A percentile compares a stretch with the other conserved stretches of the same genome.
Conservation (phyloP, 225 moss, liverwort and hornwort genomes). For the Pseudoscleropodium purum region DNA sequence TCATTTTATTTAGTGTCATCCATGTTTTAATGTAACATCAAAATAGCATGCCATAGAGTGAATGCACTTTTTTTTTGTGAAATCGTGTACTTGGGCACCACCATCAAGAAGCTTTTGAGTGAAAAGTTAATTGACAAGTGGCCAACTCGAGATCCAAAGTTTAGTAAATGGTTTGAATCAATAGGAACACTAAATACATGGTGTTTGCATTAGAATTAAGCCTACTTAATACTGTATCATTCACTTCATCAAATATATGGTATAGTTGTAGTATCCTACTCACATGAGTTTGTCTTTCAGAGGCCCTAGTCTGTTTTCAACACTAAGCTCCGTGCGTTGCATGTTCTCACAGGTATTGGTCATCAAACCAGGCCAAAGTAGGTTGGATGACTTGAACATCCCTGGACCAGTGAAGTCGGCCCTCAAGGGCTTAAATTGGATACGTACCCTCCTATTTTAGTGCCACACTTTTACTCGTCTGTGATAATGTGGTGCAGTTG, state of each 20-base stretch:
- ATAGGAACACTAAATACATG: background rate
- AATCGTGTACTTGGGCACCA: background rate
- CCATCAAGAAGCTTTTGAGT: background rate
- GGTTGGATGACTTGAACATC: conserved; percentile 57
- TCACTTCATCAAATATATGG: background rate
- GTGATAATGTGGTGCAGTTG: background rate
- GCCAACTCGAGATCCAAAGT: background rate
- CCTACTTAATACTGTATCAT: background rate
- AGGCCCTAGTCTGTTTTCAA: background rate
- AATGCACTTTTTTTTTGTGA: background rate
- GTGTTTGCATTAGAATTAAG: background rate
- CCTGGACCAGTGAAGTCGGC: conserved; percentile 69
- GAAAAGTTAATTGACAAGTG: background rate
- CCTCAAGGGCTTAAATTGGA: conserved; percentile 91
- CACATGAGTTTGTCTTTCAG: background rate
- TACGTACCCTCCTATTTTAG: conserved; percentile 72
- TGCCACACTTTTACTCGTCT: background rate
- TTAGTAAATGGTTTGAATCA: background rate
- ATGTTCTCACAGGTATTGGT: conserved; percentile 64
- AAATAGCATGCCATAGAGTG: background rate
- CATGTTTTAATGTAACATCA: background rate
- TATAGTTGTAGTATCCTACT: background rate
- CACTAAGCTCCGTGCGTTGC: background rate
- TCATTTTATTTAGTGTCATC: background rate
- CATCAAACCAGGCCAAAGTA: conserved; percentile 78